Evolutionary conservation across 2,329 filamentous ascomycete species (phyloP).

Genomic region (Cadophora sp.): DNA sequence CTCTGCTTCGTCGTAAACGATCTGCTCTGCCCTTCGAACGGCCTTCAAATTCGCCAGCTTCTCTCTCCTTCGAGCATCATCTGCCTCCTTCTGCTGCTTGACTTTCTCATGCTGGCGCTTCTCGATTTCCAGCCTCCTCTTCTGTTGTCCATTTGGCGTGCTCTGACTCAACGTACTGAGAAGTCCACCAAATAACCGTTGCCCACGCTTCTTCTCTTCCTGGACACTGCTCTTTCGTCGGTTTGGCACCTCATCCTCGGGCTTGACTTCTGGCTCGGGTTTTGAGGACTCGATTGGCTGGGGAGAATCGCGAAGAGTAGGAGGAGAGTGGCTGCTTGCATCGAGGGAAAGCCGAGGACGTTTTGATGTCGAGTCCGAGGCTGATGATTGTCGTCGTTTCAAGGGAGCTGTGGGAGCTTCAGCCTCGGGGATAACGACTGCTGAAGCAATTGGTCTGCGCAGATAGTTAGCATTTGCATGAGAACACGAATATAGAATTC

Average conservation of each 20-base stretch:
- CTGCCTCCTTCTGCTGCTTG: slow-evolving; percentile 74
- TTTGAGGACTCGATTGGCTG: slow-evolving; percentile 30
- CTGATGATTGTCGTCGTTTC: slow-evolving; percentile 59
- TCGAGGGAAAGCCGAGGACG: slow-evolving; percentile 55
- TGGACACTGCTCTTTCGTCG: slow-evolving; percentile 56
- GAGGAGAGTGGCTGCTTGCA: slow-evolving; percentile 32
- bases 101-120: slow-evolving; percentile 79
- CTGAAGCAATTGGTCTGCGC: slow-evolving; percentile 46
- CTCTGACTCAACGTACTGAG: slow-evolving; percentile 69
- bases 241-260: slow-evolving; percentile 34
- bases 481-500: neutral
- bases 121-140: slow-evolving; percentile 80
- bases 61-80: slow-evolving; percentile 70
- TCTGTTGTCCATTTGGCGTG: slow-evolving; percentile 66
- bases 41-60: slow-evolving; percentile 67
- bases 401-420: slow-evolving; percentile 30
- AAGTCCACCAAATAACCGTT: slow-evolving; percentile 84
- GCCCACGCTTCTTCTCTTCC: slow-evolving; percentile 85
- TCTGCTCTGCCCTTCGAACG: slow-evolving; percentile 72
- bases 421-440: slow-evolving; percentile 45
- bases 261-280: slow-evolving; percentile 24
- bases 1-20: slow-evolving; percentile 75
- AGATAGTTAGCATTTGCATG: slow-evolving; percentile 28
- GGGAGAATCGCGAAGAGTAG: slow-evolving; percentile 42
- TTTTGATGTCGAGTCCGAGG: slow-evolving; percentile 57